Conservation (phyloP, 2,329 filamentous ascomycete species). For the Lojkania enalia region DNA sequence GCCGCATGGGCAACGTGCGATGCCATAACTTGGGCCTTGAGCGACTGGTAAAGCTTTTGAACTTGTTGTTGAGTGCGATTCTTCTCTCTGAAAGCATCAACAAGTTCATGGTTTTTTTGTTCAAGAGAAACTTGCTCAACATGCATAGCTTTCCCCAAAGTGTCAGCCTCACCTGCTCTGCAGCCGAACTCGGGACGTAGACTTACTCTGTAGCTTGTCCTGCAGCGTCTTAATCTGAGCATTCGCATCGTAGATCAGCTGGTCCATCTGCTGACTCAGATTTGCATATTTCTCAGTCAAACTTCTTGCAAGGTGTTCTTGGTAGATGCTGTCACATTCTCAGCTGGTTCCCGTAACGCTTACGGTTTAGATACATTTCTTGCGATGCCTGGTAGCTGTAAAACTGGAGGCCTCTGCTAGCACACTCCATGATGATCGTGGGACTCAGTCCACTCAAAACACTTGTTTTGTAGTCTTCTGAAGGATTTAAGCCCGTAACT, state of each 20-base stretch:
- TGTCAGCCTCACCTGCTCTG: neutral
- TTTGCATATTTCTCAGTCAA: constrained; percentile 71
- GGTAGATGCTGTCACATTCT: constrained; percentile 64
- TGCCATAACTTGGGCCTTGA: constrained; percentile 60
- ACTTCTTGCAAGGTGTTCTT: constrained; percentile 72
- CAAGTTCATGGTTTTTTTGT: constrained; percentile 73
- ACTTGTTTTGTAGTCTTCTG: constrained; percentile 88
- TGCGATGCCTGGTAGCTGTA: constrained; percentile 86
- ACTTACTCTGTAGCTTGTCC: constrained; percentile 64
- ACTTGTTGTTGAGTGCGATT: constrained; percentile 68
- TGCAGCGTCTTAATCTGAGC: constrained; percentile 69
- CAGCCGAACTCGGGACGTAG: neutral
- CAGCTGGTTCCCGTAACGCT: constrained; percentile 11
- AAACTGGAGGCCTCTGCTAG: constrained; percentile 75
- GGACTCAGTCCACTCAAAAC: constrained; percentile 82
- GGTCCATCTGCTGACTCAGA: constrained; percentile 70
- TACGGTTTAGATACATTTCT: constrained; percentile 67
- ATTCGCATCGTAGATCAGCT: constrained; percentile 74
- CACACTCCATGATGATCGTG: constrained; percentile 82
- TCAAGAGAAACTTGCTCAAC: constrained; percentile 65
- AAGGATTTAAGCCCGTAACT: constrained; percentile 71
- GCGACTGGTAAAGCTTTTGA: constrained; percentile 62
- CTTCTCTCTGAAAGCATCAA: constrained; percentile 69
- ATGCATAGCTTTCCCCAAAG: constrained; percentile 54
- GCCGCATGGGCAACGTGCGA: constrained; percentile 60